Conservation (phyloP, 306 rosid genomes). For the barrel medic (Medicago truncatula) region DNA sequence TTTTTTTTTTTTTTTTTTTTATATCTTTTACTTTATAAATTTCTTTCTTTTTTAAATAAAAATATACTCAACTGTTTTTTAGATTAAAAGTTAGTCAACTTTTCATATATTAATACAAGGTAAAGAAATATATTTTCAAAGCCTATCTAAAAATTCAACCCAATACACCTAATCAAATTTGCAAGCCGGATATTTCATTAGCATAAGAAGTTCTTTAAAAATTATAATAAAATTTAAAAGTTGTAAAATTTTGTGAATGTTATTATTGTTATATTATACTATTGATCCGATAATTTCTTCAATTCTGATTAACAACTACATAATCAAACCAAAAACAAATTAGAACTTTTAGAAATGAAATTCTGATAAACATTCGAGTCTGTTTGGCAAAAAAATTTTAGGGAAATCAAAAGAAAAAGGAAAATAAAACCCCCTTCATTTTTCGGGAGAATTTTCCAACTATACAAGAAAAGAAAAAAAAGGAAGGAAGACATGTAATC, state of each 20-base stretch:
- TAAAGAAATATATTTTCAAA: not conserved
- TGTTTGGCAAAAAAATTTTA: not conserved
- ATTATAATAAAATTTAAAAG: not conserved
- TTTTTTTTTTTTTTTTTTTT: not conserved
- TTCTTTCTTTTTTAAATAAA: not conserved
- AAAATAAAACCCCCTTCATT: conserved; percentile 30
- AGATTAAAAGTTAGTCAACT: not conserved
- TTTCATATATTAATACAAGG: not conserved
- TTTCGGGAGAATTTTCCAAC: conserved; percentile 38
- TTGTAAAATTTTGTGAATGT: not conserved
- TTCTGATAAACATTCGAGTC: not conserved
- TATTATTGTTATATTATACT: not conserved
- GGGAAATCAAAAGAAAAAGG: not conserved
- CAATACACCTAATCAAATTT: not conserved
- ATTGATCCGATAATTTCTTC: not conserved
- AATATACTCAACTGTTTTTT: not conserved
- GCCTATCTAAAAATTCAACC: not conserved
- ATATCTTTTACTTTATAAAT: not conserved
- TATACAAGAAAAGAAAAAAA: conserved; percentile 25
- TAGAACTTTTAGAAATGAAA: not conserved
- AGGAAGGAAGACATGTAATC: not conserved
- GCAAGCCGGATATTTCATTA: not conserved
- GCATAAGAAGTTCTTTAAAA: not conserved
- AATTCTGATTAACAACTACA: not conserved
- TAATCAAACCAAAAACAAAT: not conserved